Evolutionary conservation across 2,329 filamentous ascomycete species (phyloP).

Genomic region (Mariannaea elegans): DNA sequence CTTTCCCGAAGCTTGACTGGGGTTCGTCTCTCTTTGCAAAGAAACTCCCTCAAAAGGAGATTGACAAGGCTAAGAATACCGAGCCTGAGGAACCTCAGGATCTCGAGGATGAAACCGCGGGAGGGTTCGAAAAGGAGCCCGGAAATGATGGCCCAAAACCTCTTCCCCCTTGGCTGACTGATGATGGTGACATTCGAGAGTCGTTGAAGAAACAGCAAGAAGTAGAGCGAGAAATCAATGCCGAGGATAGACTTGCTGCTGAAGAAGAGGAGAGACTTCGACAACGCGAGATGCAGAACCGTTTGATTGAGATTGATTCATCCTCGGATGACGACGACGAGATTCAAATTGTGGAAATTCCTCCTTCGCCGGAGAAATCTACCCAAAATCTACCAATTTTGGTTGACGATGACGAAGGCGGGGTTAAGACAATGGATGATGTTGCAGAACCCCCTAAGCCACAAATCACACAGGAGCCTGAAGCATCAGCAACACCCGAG

Average conservation of each 20-base stretch:
- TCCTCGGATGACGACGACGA: slow-evolving; percentile 67
- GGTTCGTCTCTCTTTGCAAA: slow-evolving; percentile 67
- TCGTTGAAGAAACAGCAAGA: slow-evolving; percentile 66
- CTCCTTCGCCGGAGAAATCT: slow-evolving; percentile 44
- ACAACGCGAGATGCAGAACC: slow-evolving; percentile 53
- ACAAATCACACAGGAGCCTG: background rate
- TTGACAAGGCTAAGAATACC: slow-evolving; percentile 33
- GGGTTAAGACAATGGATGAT: background rate
- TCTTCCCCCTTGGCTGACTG: slow-evolving; percentile 79
- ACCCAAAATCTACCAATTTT: background rate
- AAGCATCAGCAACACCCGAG: background rate
- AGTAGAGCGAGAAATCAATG: slow-evolving; percentile 68
- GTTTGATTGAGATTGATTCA: slow-evolving; percentile 70
- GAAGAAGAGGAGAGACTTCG: slow-evolving; percentile 63
- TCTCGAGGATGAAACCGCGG: slow-evolving; percentile 59
- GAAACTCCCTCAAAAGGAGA: slow-evolving; percentile 42
- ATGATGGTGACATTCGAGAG: slow-evolving; percentile 72
- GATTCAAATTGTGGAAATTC: slow-evolving; percentile 64
- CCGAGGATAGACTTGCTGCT: slow-evolving; percentile 67
- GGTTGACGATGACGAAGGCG: slow-evolving; percentile 22
- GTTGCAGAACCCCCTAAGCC: background rate
- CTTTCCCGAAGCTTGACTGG: slow-evolving; percentile 87
- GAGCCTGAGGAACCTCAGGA: slow-evolving; percentile 37
- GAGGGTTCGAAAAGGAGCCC: slow-evolving; percentile 70
- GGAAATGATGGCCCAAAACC: slow-evolving; percentile 61